A percentile compares a stretch with the other conserved stretches of the same genome.
Conservation (phyloP, 805 yeast genomes). For the Limtongia smithiae region DNA sequence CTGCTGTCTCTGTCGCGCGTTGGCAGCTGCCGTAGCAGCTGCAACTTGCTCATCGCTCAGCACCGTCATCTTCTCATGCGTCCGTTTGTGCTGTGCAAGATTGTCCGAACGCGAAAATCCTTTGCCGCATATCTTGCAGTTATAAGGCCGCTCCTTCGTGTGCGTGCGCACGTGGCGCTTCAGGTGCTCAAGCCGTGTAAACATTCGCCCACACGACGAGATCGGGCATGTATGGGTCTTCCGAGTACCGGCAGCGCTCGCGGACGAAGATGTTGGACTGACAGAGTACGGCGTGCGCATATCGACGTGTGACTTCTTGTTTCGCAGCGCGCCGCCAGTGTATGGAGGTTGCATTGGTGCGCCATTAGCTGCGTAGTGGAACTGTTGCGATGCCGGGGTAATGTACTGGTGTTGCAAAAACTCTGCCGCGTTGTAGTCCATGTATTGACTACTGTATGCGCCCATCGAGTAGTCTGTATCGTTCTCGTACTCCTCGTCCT, state of each 20-base stretch:
- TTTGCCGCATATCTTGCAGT: constrained; percentile 24
- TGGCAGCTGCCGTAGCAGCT: constrained; percentile 11
- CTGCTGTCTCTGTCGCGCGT: constrained; percentile 9
- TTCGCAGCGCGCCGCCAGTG: not conserved
- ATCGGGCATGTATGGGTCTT: constrained; percentile 28
- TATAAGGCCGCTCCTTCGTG: constrained; percentile 28
- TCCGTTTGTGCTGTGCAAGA: constrained; percentile 27
- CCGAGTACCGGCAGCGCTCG: constrained; percentile 12
- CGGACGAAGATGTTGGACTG: constrained; percentile 1
- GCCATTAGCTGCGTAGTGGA: constrained; percentile 1
- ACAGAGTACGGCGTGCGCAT: constrained; percentile 3
- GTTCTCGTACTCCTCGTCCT: constrained; percentile 12
- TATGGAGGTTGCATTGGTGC: not conserved
- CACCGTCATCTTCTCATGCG: constrained; percentile 27
- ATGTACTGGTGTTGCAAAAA: constrained; percentile 5
- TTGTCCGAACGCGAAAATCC: constrained; percentile 28
- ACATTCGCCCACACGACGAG: constrained; percentile 24
- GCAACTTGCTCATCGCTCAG: constrained; percentile 21
- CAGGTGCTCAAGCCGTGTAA: constrained; percentile 26
- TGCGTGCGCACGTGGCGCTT: constrained; percentile 30
- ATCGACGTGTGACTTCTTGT: constrained; percentile 4
- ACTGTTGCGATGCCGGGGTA: not conserved
- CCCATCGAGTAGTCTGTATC: constrained; percentile 9
- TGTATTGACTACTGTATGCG: constrained; percentile 12
- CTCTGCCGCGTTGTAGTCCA: constrained; percentile 9